These are phyloP conservation scores for Lasiosphaeria ovina DNA, from an alignment of 495 filamentous ascomycete species.

Conservation along the genomic window DNA sequence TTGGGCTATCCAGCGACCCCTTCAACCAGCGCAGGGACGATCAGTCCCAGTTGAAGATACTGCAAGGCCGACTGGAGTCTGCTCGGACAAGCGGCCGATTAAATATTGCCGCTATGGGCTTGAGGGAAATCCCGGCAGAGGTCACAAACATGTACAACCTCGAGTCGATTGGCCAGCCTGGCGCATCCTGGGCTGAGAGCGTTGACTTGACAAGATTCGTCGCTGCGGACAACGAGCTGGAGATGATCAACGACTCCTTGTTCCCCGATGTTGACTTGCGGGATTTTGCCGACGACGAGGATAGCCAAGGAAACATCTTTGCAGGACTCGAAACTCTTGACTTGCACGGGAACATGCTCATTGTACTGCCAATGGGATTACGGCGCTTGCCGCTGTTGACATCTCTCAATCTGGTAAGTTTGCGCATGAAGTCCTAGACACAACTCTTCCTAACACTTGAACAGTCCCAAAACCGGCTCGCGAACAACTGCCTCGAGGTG, in stretches of 20 bases:
- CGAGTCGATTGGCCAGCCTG: slow-evolving; percentile 50
- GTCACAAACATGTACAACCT: slow-evolving; percentile 90
- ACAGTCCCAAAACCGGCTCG: slow-evolving; percentile 77
- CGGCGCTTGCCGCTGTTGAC: slow-evolving; percentile 69
- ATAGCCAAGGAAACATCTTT: slow-evolving; percentile 71
- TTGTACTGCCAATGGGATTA: slow-evolving; percentile 69
- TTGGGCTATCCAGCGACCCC: slow-evolving; percentile 56
- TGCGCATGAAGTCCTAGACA: neutral
- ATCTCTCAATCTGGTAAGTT: slow-evolving; percentile 71
- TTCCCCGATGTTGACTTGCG: slow-evolving; percentile 71
- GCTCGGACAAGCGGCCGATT: slow-evolving; percentile 79
- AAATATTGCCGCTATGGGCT: slow-evolving; percentile 82
- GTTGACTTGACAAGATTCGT: slow-evolving; percentile 88
- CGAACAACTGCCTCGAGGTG: slow-evolving; percentile 65
- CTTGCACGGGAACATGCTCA: slow-evolving; percentile 78
- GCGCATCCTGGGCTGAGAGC: slow-evolving; percentile 81
- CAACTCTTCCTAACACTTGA: slow-evolving; percentile 10
- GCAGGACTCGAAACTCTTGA: slow-evolving; percentile 80
- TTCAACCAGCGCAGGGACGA: slow-evolving; percentile 65
- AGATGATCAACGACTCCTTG: slow-evolving; percentile 63
- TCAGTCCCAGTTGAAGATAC: slow-evolving; percentile 56
- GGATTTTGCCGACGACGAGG: slow-evolving; percentile 57
- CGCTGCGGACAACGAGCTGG: slow-evolving; percentile 89
- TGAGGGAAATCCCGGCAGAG: slow-evolving; percentile 77
- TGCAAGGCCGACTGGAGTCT: slow-evolving; percentile 71